Conservation (phyloP, 1,139 yeast species). For the Pichia sp. region DNA sequence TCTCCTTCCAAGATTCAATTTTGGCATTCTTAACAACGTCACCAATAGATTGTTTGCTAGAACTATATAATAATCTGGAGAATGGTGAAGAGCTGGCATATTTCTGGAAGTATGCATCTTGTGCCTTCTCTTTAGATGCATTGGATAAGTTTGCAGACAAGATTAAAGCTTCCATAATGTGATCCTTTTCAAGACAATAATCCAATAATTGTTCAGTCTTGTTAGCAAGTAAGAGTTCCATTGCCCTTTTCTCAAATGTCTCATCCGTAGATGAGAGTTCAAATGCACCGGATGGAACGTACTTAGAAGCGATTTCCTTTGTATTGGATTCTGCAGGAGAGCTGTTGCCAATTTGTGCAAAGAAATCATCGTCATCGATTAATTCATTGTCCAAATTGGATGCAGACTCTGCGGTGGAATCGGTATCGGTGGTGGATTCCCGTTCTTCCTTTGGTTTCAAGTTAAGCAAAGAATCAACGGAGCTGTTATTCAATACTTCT, state of each 20-base stretch:
- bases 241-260: constrained; percentile 38
- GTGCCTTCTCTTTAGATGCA: constrained; percentile 58
- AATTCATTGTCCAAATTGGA: not conserved
- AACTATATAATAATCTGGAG: constrained; percentile 67
- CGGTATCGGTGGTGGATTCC: constrained; percentile 12
- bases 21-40: constrained; percentile 78
- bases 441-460: too few relatives aligned
- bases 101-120: constrained; percentile 60
- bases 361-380: constrained; percentile 37
- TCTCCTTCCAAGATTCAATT: constrained; percentile 72
- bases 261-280: constrained; percentile 22
- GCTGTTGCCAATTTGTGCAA: constrained; percentile 34
- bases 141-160: constrained; percentile 70
- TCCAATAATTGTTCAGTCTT: constrained; percentile 64
- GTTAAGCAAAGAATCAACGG: constrained; percentile 7
- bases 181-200: constrained; percentile 54
- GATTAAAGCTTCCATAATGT: constrained; percentile 71
- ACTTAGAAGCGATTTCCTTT: constrained; percentile 12
- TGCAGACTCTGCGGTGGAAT: constrained; percentile 24
- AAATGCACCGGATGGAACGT: constrained; percentile 42
- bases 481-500: constrained; percentile 35
- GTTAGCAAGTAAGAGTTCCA: constrained; percentile 54
- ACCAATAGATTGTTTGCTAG: constrained; percentile 50
- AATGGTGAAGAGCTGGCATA: constrained; percentile 46
- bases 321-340: not conserved